A percentile compares a stretch with the other conserved stretches of the same genome.
These are phyloP conservation scores for Rhodotorula sp. DNA, from an alignment of 1,284 basidiomycete species.

Conservation along the genomic window DNA sequence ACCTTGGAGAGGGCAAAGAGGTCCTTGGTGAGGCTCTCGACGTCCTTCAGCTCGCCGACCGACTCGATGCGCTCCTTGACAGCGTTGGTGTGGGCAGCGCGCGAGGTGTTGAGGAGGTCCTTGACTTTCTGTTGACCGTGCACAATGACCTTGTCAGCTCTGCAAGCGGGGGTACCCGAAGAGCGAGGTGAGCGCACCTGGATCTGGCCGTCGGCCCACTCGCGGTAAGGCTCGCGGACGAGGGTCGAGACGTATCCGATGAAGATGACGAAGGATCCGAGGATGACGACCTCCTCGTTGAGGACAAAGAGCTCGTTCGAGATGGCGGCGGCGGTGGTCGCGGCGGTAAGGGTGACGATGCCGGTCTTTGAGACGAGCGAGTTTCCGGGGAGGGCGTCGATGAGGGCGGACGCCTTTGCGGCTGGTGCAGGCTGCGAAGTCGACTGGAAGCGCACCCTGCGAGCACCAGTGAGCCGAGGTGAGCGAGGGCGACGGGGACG, in stretches of 20 bases:
- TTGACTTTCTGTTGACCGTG: conserved; percentile 61
- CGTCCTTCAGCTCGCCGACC: conserved; percentile 91
- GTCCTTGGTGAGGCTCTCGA: conserved; percentile 81
- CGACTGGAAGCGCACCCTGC: conserved; percentile 38
- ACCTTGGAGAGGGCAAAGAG: conserved; percentile 93
- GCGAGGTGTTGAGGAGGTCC: conserved; percentile 75
- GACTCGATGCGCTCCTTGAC: conserved; percentile 89
- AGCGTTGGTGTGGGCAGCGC: conserved; percentile 85
- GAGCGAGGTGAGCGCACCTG: conserved; percentile 50
- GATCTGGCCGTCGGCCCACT: conserved; percentile 89
- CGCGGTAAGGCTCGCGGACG: conserved; percentile 79
- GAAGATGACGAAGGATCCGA: conserved; percentile 83
- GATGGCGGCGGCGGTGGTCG: conserved; percentile 86
- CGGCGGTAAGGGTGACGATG: conserved; percentile 84
- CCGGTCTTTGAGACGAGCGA: conserved; percentile 91
- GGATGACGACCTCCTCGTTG: conserved; percentile 83
- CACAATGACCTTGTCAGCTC: neutral
- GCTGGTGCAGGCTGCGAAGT: conserved; percentile 57
- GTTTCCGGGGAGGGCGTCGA: conserved; percentile 88
- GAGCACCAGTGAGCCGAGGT: neutral
- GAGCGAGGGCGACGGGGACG: neutral
- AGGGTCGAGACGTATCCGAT: conserved; percentile 73
- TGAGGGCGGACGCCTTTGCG: conserved; percentile 84
- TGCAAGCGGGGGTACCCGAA: neutral
- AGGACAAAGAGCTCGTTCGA: conserved; percentile 97